Conservation (phyloP, 2,329 filamentous ascomycete species). For the Ceratocystiopsis minuta region DNA sequence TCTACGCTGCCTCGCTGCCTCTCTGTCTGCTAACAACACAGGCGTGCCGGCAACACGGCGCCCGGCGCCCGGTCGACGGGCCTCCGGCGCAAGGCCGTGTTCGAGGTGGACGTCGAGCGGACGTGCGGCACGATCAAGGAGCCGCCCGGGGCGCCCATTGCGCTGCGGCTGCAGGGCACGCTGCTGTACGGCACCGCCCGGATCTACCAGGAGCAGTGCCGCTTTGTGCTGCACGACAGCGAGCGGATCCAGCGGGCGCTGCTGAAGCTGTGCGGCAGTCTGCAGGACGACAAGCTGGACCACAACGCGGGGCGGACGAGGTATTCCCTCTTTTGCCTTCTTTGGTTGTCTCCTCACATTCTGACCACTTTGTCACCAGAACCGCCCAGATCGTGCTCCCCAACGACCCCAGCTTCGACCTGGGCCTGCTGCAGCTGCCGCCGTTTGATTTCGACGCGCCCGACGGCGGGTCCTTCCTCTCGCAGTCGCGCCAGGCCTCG, state of each 20-base stretch:
- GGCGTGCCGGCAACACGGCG: slow-evolving; percentile 83
- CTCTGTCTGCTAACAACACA: slow-evolving; percentile 18
- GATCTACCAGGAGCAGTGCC: slow-evolving; percentile 74
- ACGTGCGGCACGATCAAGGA: slow-evolving; percentile 79
- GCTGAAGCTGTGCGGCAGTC: slow-evolving; percentile 51
- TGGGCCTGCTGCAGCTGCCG: slow-evolving; percentile 31
- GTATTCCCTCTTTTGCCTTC: slow-evolving; percentile 26
- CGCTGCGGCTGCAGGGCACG: slow-evolving; percentile 74
- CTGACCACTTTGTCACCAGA: slow-evolving; percentile 24
- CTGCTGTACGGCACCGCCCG: slow-evolving; percentile 72
- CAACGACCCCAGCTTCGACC: slow-evolving; percentile 69
- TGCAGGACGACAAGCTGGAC: slow-evolving; percentile 47
- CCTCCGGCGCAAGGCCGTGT: slow-evolving; percentile 70
- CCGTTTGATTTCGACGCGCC: slow-evolving; percentile 26
- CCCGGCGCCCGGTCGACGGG: slow-evolving; percentile 51
- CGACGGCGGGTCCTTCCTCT: slow-evolving; percentile 13
- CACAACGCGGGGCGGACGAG: slow-evolving; percentile 50
- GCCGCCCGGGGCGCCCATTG: slow-evolving; percentile 63
- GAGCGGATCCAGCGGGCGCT: slow-evolving; percentile 42
- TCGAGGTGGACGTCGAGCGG: slow-evolving; percentile 69
- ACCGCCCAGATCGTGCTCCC: slow-evolving; percentile 57
- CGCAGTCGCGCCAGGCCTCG: slow-evolving; percentile 6
- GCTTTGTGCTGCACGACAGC: slow-evolving; percentile 67
- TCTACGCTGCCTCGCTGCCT: not conserved
- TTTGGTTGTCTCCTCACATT: no score